Percentiles rank a stretch among this genome's conserved stretches.
Evolutionary conservation across 768 basidiomycete species (phyloP).

Genomic region (Mycena floridula): DNA sequence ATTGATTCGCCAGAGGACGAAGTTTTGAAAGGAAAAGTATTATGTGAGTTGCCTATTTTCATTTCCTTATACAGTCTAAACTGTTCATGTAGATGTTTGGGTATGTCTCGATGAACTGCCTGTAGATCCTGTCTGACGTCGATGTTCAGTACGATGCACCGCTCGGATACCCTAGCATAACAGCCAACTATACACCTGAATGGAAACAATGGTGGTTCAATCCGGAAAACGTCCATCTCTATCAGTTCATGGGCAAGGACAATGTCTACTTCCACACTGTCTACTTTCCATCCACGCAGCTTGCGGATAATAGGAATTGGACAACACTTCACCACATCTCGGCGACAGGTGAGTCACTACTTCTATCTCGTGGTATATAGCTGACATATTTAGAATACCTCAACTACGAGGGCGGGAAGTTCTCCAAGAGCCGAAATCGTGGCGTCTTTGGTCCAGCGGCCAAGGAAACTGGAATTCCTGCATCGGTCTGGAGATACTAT

Average conservation of each 20-base stretch:
- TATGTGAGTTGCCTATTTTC: constrained; percentile 61
- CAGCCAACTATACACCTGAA: constrained; percentile 87
- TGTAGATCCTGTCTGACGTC: constrained; percentile 3
- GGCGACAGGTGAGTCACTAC: constrained; percentile 69
- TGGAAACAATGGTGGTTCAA: constrained; percentile 99
- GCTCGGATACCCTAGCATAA: constrained; percentile 96
- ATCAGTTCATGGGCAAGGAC: constrained; percentile 99
- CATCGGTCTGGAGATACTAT: constrained; percentile 97
- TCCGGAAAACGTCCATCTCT: constrained; percentile 80
- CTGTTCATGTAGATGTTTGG: constrained; percentile 72
- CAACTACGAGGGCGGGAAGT: constrained; percentile 98
- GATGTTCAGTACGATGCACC: constrained; percentile 85
- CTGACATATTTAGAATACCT: constrained; percentile 65
- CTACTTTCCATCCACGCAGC: constrained; percentile 84
- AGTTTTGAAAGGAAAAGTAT: constrained; percentile 90
- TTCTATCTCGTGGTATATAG: neutral
- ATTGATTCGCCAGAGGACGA: constrained; percentile 64
- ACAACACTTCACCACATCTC: constrained; percentile 92
- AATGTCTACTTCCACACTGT: constrained; percentile 98
- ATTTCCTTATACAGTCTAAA: constrained; percentile 4
- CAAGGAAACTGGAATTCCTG: constrained; percentile 86
- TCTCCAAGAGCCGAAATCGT: constrained; percentile 94
- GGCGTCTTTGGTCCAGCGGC: constrained; percentile 97
- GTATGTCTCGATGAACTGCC: constrained; percentile 38
- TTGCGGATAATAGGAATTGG: constrained; percentile 90